These are phyloP conservation scores for Platanthera guangdongensis DNA, from an alignment of 106 monocot species.

Conservation along the genomic window DNA sequence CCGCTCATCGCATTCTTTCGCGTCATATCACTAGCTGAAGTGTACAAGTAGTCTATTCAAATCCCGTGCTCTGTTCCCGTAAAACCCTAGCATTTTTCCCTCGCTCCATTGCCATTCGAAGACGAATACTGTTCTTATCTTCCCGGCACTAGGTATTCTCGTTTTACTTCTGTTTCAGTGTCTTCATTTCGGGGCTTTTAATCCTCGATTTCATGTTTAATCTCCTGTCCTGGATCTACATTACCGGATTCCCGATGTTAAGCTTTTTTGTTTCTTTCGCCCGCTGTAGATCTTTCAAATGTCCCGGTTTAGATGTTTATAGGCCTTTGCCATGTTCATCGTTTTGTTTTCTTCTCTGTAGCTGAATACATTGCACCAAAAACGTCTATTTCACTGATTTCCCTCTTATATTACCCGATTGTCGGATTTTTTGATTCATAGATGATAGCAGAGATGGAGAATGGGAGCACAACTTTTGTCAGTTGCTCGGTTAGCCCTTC, in stretches of 20 bases:
- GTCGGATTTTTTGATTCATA: neutral
- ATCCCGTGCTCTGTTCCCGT: constrained; percentile 1
- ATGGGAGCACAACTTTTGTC: neutral
- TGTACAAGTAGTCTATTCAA: neutral
- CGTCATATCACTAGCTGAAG: neutral
- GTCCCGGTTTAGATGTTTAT: neutral
- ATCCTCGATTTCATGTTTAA: neutral
- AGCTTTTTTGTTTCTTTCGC: neutral
- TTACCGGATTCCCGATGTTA: neutral
- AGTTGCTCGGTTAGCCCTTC: neutral
- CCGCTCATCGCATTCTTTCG: neutral
- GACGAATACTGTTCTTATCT: neutral
- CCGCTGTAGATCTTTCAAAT: neutral
- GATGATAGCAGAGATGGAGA: neutral
- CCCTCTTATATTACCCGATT: neutral
- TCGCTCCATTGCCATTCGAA: neutral
- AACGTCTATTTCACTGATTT: neutral
- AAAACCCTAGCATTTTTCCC: constrained; percentile 2
- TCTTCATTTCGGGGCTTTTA: neutral
- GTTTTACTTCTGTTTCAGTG: neutral
- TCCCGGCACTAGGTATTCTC: neutral
- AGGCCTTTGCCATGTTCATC: neutral
- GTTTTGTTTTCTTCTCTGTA: neutral
- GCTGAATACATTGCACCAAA: neutral
- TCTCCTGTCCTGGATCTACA: neutral